Evolutionary conservation across 352 stramenopile species (phyloP).

Genomic region (Phytopythium aichiense): DNA sequence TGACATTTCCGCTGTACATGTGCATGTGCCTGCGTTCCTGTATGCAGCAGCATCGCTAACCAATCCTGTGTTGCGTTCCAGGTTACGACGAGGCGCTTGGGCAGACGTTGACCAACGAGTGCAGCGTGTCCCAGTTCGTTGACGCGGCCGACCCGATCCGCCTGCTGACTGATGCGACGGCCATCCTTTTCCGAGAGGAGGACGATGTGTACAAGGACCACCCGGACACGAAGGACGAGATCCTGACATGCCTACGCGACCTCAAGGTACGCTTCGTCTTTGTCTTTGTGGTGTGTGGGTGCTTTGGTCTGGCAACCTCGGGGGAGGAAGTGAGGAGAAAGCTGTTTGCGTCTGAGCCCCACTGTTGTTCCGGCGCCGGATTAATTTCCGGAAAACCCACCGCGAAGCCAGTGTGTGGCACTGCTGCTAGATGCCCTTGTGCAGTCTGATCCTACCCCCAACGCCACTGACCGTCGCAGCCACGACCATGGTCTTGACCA

Average conservation of each 20-base stretch:
- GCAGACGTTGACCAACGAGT: slow-evolving; percentile 80
- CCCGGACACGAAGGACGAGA: slow-evolving; percentile 74
- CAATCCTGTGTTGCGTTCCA: slow-evolving; percentile 15
- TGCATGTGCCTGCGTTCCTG: slow-evolving; percentile 7
- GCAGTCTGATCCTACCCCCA: slow-evolving; percentile 63
- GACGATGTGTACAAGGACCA: slow-evolving; percentile 84
- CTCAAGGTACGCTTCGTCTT: slow-evolving; percentile 79
- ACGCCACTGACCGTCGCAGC: slow-evolving; percentile 2
- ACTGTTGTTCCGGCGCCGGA: slow-evolving; percentile 85
- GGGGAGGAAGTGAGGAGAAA: slow-evolving; percentile 71
- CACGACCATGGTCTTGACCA: neutral
- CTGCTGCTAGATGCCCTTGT: slow-evolving; percentile 58
- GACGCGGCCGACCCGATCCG: slow-evolving; percentile 92
- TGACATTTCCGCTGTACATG: slow-evolving; percentile 51
- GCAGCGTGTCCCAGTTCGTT: slow-evolving; percentile 85
- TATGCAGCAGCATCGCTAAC: slow-evolving; percentile 8
- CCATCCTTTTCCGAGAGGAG: slow-evolving; percentile 88
- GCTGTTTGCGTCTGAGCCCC: slow-evolving; percentile 77
- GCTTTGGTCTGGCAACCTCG: neutral
- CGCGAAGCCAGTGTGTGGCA: slow-evolving; percentile 74
- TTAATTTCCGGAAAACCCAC: slow-evolving; percentile 90
- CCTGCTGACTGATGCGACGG: slow-evolving; percentile 93
- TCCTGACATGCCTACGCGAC: slow-evolving; percentile 78
- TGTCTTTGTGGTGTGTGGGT: neutral
- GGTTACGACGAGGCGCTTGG: slow-evolving; percentile 92